Base-by-base conservation (phyloP, 768 basidiomycete species). In the Lactarius evosmus region DNA sequence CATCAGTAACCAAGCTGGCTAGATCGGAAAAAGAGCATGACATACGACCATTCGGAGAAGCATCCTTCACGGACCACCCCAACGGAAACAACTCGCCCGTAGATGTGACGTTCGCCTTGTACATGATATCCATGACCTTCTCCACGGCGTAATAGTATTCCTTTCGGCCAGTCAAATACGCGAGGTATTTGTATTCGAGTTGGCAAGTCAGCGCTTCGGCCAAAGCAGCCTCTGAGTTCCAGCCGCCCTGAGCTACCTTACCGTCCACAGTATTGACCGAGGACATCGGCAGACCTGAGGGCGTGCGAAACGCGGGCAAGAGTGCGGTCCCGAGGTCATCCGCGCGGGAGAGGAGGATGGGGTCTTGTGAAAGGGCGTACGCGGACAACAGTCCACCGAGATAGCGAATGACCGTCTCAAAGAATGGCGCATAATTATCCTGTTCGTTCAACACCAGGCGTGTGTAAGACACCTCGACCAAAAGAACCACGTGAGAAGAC, bases 331-430 rank as follows among this genome's bases (percentile, higher is more conserved):
- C 94, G 19, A 98, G 84, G 60, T 95, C 89, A 52, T 91, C 85
- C 1, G 95, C 91, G 36, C 85, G 83, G 19, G 78, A 73, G 40
- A 93, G 80, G 58, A 91, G 80, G 2, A 88, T 70, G 1, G 75
- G 70, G 60, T 94, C 82, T 17, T 78, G 77, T 0, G 89, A 85
- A 1, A 97, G 77, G 5, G 93, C 86, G 70, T 94, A 88, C 0
- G 90, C 92, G 11, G 66, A 66, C 4, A 66, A 80, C 1, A 95
- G 78, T 7, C 95, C 95, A 3, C 94, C 95, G 89, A 98, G 83
- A 69, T 95, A 90, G 34, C 95, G 85, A 65, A 97, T 97, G 46
- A 89, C 84, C 0, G 93, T 95, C 77, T 95, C 91, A 91, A 89
- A 92, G 72, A 86, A 89, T 1, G 86, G 86, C 0, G 72, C 77